Percentiles rank a stretch among this genome's conserved stretches.
Evolutionary conservation across 306 rosid genomes (phyloP).

Genomic region (Erythrophleum fordii): DNA sequence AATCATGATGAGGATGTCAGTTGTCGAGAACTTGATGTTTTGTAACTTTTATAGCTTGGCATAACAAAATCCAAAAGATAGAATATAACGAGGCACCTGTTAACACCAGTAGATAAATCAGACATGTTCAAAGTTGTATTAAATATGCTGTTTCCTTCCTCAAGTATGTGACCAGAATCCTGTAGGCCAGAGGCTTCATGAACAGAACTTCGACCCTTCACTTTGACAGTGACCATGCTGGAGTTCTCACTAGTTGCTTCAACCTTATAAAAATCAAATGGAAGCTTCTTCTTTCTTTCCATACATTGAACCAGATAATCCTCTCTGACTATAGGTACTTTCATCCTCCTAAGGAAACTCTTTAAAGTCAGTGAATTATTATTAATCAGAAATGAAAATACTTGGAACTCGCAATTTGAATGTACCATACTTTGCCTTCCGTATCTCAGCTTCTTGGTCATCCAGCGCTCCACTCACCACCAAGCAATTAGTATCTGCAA

Average conservation of each 20-base stretch:
- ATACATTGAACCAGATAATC: slow-evolving; percentile 88
- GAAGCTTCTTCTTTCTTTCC: slow-evolving; percentile 78
- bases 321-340: slow-evolving; percentile 83
- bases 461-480: slow-evolving; percentile 72
- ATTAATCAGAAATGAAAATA: slow-evolving; percentile 30
- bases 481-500: slow-evolving; percentile 87
- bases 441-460: slow-evolving; percentile 68
- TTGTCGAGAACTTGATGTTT: slow-evolving; percentile 7
- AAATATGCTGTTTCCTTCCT: slow-evolving; percentile 83
- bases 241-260: slow-evolving; percentile 75
- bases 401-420: slow-evolving; percentile 34
- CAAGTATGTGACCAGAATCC: slow-evolving; percentile 93
- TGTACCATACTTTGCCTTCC: slow-evolving; percentile 75
- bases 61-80: slow-evolving; percentile 23
- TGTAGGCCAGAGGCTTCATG: slow-evolving; percentile 89
- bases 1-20: slow-evolving; percentile 18
- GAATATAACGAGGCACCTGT: slow-evolving; percentile 60
- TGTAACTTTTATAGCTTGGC: slow-evolving; percentile 12
- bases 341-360: slow-evolving; percentile 78
- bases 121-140: slow-evolving; percentile 94
- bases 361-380: slow-evolving; percentile 28
- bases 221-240: slow-evolving; percentile 90
- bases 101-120: slow-evolving; percentile 82
- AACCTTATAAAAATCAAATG: slow-evolving; percentile 73
- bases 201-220: slow-evolving; percentile 91